Percentiles rank a stretch among this genome's conserved stretches.
phyloP scores from a whole-genome alignment of 441 rosid genomes.

The Kokia cookei region DNA sequence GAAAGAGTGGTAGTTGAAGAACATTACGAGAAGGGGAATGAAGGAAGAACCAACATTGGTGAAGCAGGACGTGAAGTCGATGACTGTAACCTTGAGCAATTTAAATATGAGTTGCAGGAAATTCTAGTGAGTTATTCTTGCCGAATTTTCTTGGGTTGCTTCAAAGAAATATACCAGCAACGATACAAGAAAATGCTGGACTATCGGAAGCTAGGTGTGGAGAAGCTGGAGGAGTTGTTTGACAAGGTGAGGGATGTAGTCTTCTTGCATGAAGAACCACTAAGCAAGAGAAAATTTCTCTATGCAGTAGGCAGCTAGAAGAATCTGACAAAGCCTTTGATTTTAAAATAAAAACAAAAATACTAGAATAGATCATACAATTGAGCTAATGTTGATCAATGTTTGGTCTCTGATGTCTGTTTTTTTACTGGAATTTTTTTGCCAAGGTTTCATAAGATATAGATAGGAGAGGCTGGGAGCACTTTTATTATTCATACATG shows the following conservation, averaged over 20 bases:
- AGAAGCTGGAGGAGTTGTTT: conserved; percentile 71
- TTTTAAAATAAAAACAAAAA: not conserved
- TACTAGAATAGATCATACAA: conserved; percentile 1
- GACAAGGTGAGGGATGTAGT: conserved; percentile 65
- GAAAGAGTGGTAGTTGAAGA: conserved; percentile 47
- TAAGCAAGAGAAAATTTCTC: conserved; percentile 55
- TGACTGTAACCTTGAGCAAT: conserved; percentile 43
- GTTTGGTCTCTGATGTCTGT: conserved; percentile 1
- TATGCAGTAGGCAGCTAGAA: conserved; percentile 44
- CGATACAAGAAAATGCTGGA: conserved; percentile 70
- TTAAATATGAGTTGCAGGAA: conserved; percentile 80
- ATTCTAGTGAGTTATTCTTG: conserved; percentile 86
- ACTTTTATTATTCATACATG: conserved; percentile 27
- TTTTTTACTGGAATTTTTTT: not conserved
- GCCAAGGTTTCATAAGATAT: conserved; percentile 13
- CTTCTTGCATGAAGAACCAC: conserved; percentile 63
- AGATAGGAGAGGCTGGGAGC: conserved; percentile 18
- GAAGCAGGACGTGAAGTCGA: conserved; percentile 13
- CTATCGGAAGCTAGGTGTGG: conserved; percentile 50
- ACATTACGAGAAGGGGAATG: conserved; percentile 31
- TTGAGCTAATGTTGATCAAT: conserved; percentile 7
- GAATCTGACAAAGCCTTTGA: conserved; percentile 2
- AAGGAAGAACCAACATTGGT: conserved; percentile 17
- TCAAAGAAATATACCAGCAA: conserved; percentile 74
- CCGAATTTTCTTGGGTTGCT: conserved; percentile 57